Percentiles rank a stretch among this genome's conserved stretches.
Evolutionary conservation across 169 alveolate species (phyloP).

Genomic region (Theileria sp.): DNA sequence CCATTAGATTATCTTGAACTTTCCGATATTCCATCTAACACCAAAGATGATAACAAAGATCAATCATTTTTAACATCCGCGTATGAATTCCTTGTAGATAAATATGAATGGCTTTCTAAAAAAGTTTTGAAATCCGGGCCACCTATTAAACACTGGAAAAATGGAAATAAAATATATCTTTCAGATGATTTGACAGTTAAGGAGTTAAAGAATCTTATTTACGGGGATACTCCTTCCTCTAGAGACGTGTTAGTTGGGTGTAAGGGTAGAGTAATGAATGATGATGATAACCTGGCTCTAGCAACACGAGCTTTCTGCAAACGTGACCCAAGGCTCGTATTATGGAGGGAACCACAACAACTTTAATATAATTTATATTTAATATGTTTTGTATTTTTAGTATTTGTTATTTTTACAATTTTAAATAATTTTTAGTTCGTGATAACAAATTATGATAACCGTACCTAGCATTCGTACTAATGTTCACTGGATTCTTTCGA

Average conservation of each 20-base stretch:
- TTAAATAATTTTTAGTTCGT: background rate
- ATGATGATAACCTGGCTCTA: conserved; percentile 79
- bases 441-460: conserved; percentile 2
- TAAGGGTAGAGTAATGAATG: conserved; percentile 81
- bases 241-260: conserved; percentile 76
- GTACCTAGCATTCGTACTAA: background rate
- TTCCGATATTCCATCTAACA: conserved; percentile 4
- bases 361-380: conserved; percentile 6
- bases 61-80: conserved; percentile 1
- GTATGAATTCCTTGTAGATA: conserved; percentile 23
- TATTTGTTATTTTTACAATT: background rate
- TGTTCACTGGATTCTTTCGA: conserved; percentile 4
- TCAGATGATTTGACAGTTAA: conserved; percentile 75
- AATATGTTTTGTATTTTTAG: conserved; percentile 4
- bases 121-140: conserved; percentile 44
- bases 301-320: conserved; percentile 84
- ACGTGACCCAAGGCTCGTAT: conserved; percentile 80
- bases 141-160: conserved; percentile 69
- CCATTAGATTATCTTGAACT: conserved; percentile 58
- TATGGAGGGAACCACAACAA: conserved; percentile 69
- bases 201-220: conserved; percentile 70
- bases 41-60: conserved; percentile 10
- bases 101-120: conserved; percentile 17
- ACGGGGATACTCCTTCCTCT: conserved; percentile 45
- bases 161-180: conserved; percentile 77